These are phyloP conservation scores for Eucalyptus rudis DNA, from an alignment of 345 rosid genomes.

Conservation along the genomic window DNA sequence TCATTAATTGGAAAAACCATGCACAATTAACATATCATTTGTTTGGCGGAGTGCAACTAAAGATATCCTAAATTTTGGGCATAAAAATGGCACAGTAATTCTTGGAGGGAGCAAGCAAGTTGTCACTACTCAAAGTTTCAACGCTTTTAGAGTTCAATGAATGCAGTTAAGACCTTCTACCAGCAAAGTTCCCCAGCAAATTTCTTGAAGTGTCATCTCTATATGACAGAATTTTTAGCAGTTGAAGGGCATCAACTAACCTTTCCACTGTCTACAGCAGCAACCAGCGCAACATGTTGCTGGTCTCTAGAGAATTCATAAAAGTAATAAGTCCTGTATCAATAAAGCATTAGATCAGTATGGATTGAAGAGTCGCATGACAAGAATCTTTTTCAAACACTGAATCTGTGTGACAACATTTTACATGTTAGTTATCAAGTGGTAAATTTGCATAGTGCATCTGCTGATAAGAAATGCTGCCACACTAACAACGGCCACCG, in stretches of 20 bases:
- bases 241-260: conserved; percentile 6
- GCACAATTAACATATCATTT: background rate
- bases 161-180: background rate
- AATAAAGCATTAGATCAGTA: background rate
- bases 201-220: background rate
- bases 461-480: background rate
- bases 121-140: background rate
- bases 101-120: background rate
- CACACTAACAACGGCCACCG: background rate
- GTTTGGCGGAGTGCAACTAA: background rate
- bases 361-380: background rate
- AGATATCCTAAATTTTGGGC: background rate
- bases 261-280: conserved; percentile 70
- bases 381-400: background rate
- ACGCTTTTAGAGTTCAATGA: background rate
- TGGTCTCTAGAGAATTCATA: conserved; percentile 80
- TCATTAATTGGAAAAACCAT: background rate
- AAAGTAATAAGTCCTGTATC: conserved; percentile 70
- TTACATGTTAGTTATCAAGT: background rate
- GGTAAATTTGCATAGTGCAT: background rate
- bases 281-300: conserved; percentile 66
- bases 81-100: background rate
- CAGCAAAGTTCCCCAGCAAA: background rate
- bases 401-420: background rate
- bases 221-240: background rate